Evolutionary conservation across 345 rosid species (phyloP), one percentile per base, ranked within the genome.

Genomic region (Lepidium didymum): DNA sequence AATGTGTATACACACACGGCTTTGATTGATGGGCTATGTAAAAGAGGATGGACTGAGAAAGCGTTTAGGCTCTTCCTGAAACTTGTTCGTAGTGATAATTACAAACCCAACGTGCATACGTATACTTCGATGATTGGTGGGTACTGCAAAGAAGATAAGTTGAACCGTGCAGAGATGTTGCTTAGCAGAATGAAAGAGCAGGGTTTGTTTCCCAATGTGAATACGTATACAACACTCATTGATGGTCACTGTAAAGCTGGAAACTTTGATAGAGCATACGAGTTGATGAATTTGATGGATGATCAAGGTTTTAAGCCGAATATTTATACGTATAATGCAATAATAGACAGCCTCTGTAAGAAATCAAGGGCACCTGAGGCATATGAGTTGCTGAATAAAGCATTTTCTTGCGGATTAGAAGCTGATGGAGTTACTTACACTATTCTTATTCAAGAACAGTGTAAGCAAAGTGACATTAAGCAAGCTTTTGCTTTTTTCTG

Each of bases 1-100:
- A 88, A 84, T 79, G 96, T 87, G 41, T 90, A 90, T 60, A 89
- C 96, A 10, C 98, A 90, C 62, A 88, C 92, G 0, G 80, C 74
- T 37, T 75, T 93, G 63, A 88, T 90, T 60, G 90, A 93, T 50
- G 97, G 96, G 49, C 71, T 93, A 43, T 90, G 98, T 76, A 90
- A 82, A 84, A 90, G 88, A 68, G 88, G 96, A 8, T 90, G 96
- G 98, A 93, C 89, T 6, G 98, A 92, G 56, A 92, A 86, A 79
- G 97, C 92, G 36, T 93, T 90, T 64, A 86, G 97, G 67, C 64
- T 90, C 73, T 93, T 93, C 37, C 75, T 93, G 73, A 90, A 90
- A 84, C 92, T 88, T 12, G 89, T 88, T 61, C 83, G 87, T 64
- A 92, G 92, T 69, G 88, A 87, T 42, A 77, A 35, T 68, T 84